phyloP scores from a whole-genome alignment of 139 green algal genomes.

The Picochlorum sp. region DNA sequence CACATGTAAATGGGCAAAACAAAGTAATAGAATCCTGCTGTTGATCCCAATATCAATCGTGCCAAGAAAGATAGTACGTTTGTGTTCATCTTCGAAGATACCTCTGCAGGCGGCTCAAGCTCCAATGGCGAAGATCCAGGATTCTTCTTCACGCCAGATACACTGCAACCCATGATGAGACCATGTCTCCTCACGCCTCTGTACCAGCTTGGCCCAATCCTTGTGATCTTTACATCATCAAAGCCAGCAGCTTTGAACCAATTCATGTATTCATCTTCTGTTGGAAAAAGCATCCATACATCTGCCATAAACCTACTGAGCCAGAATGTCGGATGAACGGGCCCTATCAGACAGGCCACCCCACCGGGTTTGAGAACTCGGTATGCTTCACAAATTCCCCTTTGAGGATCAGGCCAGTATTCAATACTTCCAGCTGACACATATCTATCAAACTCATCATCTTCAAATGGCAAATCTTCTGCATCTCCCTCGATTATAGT shows the following conservation, averaged over 20 bases:
- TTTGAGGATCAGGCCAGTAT: constrained; percentile 83
- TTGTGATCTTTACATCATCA: constrained; percentile 76
- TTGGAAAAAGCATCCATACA: constrained; percentile 95
- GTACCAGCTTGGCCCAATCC: constrained; percentile 93
- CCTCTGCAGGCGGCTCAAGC: constrained; percentile 58
- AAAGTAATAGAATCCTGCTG: constrained; percentile 83
- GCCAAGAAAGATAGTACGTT: constrained; percentile 62
- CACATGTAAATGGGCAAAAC: constrained; percentile 71
- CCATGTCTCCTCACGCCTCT: constrained; percentile 82
- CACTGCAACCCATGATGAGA: constrained; percentile 95
- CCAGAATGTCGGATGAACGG: constrained; percentile 81
- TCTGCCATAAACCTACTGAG: constrained; percentile 79
- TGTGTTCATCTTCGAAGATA: constrained; percentile 27
- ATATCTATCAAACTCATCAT: constrained; percentile 85
- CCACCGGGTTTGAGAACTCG: constrained; percentile 84
- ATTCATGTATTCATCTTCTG: constrained; percentile 88
- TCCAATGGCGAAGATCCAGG: constrained; percentile 58
- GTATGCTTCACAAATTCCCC: constrained; percentile 60
- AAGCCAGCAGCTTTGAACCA: constrained; percentile 93
- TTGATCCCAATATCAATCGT: constrained; percentile 46
- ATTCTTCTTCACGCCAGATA: constrained; percentile 77
- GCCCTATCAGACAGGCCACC: constrained; percentile 84
- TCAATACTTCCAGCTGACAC: constrained; percentile 80
- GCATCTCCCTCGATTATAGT: constrained; percentile 93
- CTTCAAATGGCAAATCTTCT: constrained; percentile 81